Evolutionary conservation across 2,329 filamentous ascomycete species (phyloP).

Genomic region (Aspergillus pseudonomiae): DNA sequence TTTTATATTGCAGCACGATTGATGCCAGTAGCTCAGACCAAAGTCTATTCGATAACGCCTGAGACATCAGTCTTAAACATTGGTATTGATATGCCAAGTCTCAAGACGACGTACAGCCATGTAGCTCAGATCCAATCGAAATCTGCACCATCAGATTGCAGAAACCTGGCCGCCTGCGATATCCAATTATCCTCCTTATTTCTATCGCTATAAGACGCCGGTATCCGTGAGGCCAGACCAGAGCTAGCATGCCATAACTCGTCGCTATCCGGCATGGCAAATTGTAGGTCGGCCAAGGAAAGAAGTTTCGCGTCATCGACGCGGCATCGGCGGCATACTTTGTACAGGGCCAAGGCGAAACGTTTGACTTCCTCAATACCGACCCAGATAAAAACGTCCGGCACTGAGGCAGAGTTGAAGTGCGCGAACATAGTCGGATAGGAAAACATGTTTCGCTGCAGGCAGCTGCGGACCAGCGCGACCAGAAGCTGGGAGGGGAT

Average conservation of each 20-base stretch:
- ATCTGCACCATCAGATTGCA: background rate
- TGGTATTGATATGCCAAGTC: too few relatives aligned
- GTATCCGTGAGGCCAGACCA: background rate
- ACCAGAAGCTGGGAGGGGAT: constrained; percentile 18
- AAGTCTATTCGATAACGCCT: too few relatives aligned
- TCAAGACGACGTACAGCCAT: too few relatives aligned
- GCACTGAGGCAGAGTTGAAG: constrained; percentile 13
- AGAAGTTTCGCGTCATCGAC: constrained; percentile 5
- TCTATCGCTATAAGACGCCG: background rate
- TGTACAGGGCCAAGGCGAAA: constrained; percentile 28
- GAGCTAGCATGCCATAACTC: constrained; percentile 9
- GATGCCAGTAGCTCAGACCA: too few relatives aligned
- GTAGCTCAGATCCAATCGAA: background rate
- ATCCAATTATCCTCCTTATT: background rate
- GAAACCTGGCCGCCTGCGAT: background rate
- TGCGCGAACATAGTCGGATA: constrained; percentile 28
- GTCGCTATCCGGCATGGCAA: constrained; percentile 18
- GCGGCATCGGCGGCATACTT: constrained; percentile 9
- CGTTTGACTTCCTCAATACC: constrained; percentile 30
- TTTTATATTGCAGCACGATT: too few relatives aligned
- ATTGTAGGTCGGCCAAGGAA: constrained; percentile 21
- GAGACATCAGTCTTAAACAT: too few relatives aligned
- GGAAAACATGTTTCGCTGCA: constrained; percentile 22
- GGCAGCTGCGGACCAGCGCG: constrained; percentile 24
- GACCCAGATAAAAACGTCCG: constrained; percentile 24